Evolutionary conservation across 306 rosid species (phyloP), one percentile per base, ranked within the genome.

Genomic region (Rosa rugosa): DNA sequence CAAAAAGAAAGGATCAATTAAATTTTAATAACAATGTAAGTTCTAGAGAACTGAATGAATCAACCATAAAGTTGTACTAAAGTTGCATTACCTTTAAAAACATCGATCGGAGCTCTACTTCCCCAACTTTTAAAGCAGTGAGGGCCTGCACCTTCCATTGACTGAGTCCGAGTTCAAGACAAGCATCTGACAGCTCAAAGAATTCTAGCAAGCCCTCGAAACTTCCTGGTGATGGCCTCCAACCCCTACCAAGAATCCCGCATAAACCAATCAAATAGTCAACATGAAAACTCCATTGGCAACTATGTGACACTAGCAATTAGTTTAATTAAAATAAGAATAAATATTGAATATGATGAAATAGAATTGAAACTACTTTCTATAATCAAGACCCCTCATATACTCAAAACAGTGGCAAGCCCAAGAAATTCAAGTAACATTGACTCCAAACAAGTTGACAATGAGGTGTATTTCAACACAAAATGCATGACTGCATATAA

Each of bases 151-250:
- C 84, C 85, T 89, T 94, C 91, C 91, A 85, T 82, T 77, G 89
- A 89, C 75, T 83, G 81, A 94, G 89, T 80, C 94, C 98, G 77
- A 74, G 75, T 85, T 94, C 90, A 76, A 92, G 89, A 82, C 84
- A 86, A 60, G 71, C 51, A 66, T 86, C 72, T 54, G 95, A 85
- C 47, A 79, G 44, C 45, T 54, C 74, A 41, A 69, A 18, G 77
- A 47, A 38, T 25, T 91, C 92, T 54, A 80, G 53, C 38, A 81
- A n/a, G 72, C 60, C 73, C 45, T 77, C 77, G 54, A 81, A 73
- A 83, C 79, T 72, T 84, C 66, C 88, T 68, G 84, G 31, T 69
- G 99, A 88, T 38, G 99, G 99, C 81, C 97, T 90, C 97, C 98
- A 93, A 77, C 98, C 99, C 93, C 98, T 91, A 79, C 63, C 75